phyloP scores from a whole-genome alignment of 768 basidiomycete genomes.

The Boletus barrowsii region DNA sequence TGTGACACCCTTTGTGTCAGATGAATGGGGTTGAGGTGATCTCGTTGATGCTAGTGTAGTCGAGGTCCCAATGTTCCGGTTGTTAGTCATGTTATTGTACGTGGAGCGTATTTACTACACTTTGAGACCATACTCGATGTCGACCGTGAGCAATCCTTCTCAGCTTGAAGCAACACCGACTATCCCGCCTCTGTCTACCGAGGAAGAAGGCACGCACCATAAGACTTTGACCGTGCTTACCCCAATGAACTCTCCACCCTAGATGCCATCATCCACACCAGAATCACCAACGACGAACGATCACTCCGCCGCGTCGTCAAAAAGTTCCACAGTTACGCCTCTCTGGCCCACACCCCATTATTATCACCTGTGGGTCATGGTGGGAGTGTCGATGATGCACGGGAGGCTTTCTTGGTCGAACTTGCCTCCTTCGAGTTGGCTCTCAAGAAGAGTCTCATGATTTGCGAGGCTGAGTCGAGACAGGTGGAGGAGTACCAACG shows the following conservation, averaged over 20 bases:
- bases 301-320: constrained; percentile 74
- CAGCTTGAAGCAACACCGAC: constrained; percentile 11
- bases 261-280: constrained; percentile 79
- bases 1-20: constrained; percentile 77
- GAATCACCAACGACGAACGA: constrained; percentile 82
- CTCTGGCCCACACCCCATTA: constrained; percentile 50
- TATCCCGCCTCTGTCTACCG: constrained; percentile 49
- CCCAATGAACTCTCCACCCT: constrained; percentile 8
- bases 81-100: not conserved
- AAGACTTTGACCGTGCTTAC: constrained; percentile 9
- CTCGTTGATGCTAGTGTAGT: not conserved
- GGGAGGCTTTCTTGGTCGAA: constrained; percentile 78
- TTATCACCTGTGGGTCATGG: constrained; percentile 27
- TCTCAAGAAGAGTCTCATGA: constrained; percentile 76
- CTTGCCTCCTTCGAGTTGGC: constrained; percentile 71
- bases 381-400: constrained; percentile 58
- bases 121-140: constrained; percentile 1
- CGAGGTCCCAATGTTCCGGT: no score
- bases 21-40: constrained; percentile 59
- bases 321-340: constrained; percentile 74
- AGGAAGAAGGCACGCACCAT: constrained; percentile 56
- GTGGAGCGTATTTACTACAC: not conserved
- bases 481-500: constrained; percentile 83
- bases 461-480: constrained; percentile 80
- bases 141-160: not conserved